Evolutionary conservation across 176 grass and related monocot genomes (phyloP), one percentile per base, ranked within the genome.

Genomic region (Musa troglodytarum): DNA sequence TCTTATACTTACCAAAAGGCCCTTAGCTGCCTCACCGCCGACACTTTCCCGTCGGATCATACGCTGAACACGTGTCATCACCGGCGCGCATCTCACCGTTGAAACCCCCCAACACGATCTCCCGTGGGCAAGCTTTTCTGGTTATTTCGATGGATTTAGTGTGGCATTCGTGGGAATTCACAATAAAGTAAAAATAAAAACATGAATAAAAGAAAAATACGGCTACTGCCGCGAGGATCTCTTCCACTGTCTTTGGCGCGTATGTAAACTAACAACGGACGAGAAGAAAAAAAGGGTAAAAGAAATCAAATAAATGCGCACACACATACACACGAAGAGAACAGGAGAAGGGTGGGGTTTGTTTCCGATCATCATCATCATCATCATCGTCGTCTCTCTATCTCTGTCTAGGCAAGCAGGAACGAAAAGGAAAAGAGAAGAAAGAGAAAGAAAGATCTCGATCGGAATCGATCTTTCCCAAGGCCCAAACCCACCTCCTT

Each of bases 401-500:
- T 68, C 65, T 43, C 14, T 68, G 10, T 43, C 26, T 26, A 50
- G 52, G 68, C 20, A 28, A 49, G 81, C 19, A 21, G 17, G 65
- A 72, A 75, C 76, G 54, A 15, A 29, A 73, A 63, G 9, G 12
- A 74, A 53, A 34, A 54, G 12, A 8, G 11, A 7, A 14, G 22
- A 56, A 34, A 74, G 56, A 57, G 25, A 24, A 7, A 52, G 23
- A 65, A 55, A 78, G 50, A 78, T 55, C 52, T 68, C 51, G 79
- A 81, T 86, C 54, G 50, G 21, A 69, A 69, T 49, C 68, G 52
- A 68, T 69, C 52, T 20, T 14, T 76, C 52, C 62, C 21, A 8
- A n/a, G 43, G 49, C 68, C 25, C 11, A n/a, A 54, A 34, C 34
- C 73, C n/a, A 22, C 14, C 72, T 63, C 34, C 24, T 66, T 61